Base-by-base conservation (phyloP, 352 stramenopile genomes). In the Plasmopara viticola region DNA sequence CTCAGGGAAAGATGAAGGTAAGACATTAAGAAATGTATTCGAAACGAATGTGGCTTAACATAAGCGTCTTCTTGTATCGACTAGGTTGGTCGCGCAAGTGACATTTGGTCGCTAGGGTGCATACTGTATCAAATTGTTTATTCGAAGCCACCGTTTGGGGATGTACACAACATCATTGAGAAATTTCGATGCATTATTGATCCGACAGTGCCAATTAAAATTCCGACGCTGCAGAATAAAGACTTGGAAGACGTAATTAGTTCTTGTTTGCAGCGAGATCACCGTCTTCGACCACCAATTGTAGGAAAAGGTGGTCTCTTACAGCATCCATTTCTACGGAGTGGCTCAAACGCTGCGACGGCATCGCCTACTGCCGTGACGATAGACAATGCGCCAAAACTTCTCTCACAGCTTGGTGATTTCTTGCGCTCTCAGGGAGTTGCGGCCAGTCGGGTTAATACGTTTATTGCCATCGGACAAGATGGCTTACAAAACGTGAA, bases 41-140 rank as follows among this genome's bases (percentile, higher is more conserved):
- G 20, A 25, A 25, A 25, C 20, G 20, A 25, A 25, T 25, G 3
- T 25, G 20, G 20, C 20, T 25, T 3, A 25, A 25, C 9, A 13
- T 20, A 33, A 10, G 9, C 10, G 14, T 41, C 8, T 38, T 49
- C 55, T 39, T 54, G 48, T 34, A 12, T 33, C 53, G 44, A 8
- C 9, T 70, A 94, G 74, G 75, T 97, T 30, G 87, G 87, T 9
- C 76, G 86, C 14, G 88, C 94, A 29, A 97, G 86, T 33, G 95
- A 98, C 66, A 95, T 98, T 58, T 98, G 93, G 93, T 97, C 87
- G n/a, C 68, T 98, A 0, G 93, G 94, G 30, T 98, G 94, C 66
- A 98, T 99, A 63, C 67, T 99, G 20, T 99, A 98, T 59, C 94
- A 98, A 74, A 96, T 98, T 66, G 86, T 98, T 17, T 98, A 98